Evolutionary conservation across 2,329 filamentous ascomycete species (phyloP), one percentile per base, ranked within the genome.

Genomic region (Aureobasidium mangrovei): DNA sequence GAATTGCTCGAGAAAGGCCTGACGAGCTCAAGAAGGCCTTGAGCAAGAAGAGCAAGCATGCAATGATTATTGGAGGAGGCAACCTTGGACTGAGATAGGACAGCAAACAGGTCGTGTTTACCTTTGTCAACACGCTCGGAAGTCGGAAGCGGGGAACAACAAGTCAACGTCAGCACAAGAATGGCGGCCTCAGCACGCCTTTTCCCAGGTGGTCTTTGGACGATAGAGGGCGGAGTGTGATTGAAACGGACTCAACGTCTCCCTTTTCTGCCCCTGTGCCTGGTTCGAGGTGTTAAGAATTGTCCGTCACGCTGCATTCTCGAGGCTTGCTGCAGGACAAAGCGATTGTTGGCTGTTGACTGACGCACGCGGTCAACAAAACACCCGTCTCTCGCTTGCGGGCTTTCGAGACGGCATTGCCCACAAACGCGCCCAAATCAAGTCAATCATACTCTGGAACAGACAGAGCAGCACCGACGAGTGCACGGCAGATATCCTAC

Each of bases 161-260:
- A 51, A 18, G 46, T 51, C 29, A 42, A 38, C 47, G 47, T 51
- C 47, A 51, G 38, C 36, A 49, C 46, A 49, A 40, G 46, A 28
- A n/a, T 41, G 35, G 42, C 40, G 31, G 29, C 31, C 43, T 46
- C 31, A 48, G 46, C 36, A 49, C 36, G 46, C 46, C 35, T 51
- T 51, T 51, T 51, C 29, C 6, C 47, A 32, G 47, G 35, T 49
- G 35, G 33, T 28, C 28, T 49, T 38, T 40, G 6, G 46, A 49
- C 35, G 26, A 40, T 32, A 27, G n/a, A 32, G 32, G 18, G 33
- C 45, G 45, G 46, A 49, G 8, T 18, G 35, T 49, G 46, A 51
- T 42, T 33, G 38, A 51, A 51, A 51, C 47, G 38, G 47, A 51
- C 42, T 7, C 36, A 49, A 49, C 46, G 46, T 49, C 40, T 28